Base-by-base conservation (phyloP, 2,329 filamentous ascomycete genomes). In the Emmonsiellopsis sp. region DNA sequence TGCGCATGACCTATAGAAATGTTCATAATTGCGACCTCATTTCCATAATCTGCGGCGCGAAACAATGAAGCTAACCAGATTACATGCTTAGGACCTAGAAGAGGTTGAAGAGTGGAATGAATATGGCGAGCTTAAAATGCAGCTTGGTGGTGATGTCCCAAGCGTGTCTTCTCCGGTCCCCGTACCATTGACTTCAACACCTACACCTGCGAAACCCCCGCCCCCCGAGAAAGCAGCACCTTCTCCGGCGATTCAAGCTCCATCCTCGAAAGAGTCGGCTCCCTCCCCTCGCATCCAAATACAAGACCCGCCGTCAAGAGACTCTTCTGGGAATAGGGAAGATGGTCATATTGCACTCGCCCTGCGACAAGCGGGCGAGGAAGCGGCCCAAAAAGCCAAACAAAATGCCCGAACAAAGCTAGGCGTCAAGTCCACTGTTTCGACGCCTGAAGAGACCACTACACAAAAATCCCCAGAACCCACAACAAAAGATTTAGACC, bases 71-170 rank as follows among this genome's bases (percentile, higher is more conserved):
- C 46, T 49, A 13, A 49, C 46, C 6, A 8, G 36, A 9, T 27
- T 6, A 36, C 33, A 8, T 7, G 21, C 17, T 39, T 40, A 96
- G 91, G 93, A 96, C 68, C 79, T 96, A 49, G 86, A 92, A 58
- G 86, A 97, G 71, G 83, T 97, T 58, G 93, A 98, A 72, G 93
- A 98, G 68, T 97, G 92, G 93, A 98, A 98, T 75, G 93, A 98
- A 70, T 96, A 94, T 71, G 90, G 90, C 71, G 92, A 97, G 73
- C 81, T 98, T 57, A 89, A 90, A 70, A 83, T 92, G 71, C 86
- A 92, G 63, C 83, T 97, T 62, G 77, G 77, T 43, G 71, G 63
- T 52, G 63, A 68, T 46, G 61, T 68, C 56, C 63, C 63, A 67
- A 69, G 52, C 57, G 69, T 32, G 11, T 63, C 61, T 57, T 66